Evolutionary conservation across 2,329 filamentous ascomycete species (phyloP).

Genomic region (Colletotrichum orchidophilum): DNA sequence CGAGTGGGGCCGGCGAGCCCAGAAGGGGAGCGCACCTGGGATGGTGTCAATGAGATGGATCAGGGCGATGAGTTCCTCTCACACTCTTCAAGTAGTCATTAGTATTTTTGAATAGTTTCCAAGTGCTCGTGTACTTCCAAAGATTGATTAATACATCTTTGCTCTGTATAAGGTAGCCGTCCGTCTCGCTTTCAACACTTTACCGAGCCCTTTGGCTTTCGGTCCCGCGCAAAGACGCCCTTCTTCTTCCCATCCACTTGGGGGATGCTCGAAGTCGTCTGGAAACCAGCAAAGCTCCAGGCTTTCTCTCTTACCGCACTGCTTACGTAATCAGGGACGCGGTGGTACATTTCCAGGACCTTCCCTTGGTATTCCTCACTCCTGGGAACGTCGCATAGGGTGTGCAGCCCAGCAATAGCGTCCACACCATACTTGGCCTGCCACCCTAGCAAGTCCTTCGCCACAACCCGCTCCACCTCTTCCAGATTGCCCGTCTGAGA

Average conservation of each 20-base stretch:
- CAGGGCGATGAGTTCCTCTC: background rate
- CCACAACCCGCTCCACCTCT: constrained; percentile 37
- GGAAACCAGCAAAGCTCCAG: constrained; percentile 41
- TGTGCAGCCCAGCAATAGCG: constrained; percentile 40
- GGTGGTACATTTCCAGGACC: constrained; percentile 41
- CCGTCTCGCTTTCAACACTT: constrained; percentile 35
- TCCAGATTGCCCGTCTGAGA: constrained; percentile 37
- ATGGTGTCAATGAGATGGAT: too few species aligned
- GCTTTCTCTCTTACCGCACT: constrained; percentile 42
- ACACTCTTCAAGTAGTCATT: background rate
- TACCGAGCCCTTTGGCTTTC: constrained; percentile 36
- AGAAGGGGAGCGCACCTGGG: background rate
- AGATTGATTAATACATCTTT: background rate
- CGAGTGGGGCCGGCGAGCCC: background rate
- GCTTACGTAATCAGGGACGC: constrained; percentile 41
- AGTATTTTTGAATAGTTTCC: background rate
- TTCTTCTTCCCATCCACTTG: constrained; percentile 40
- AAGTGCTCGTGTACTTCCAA: background rate
- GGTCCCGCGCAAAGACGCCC: constrained; percentile 38
- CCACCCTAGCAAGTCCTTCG: constrained; percentile 38
- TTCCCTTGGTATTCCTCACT: constrained; percentile 41
- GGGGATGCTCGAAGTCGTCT: constrained; percentile 33
- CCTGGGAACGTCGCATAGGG: constrained; percentile 38
- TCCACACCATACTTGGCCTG: constrained; percentile 39
- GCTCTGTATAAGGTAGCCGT: background rate